A percentile compares a stretch with the other conserved stretches of the same genome.
Evolutionary conservation across 2,329 filamentous ascomycete genomes (phyloP).

Genomic region (Chaetomium globosum): DNA sequence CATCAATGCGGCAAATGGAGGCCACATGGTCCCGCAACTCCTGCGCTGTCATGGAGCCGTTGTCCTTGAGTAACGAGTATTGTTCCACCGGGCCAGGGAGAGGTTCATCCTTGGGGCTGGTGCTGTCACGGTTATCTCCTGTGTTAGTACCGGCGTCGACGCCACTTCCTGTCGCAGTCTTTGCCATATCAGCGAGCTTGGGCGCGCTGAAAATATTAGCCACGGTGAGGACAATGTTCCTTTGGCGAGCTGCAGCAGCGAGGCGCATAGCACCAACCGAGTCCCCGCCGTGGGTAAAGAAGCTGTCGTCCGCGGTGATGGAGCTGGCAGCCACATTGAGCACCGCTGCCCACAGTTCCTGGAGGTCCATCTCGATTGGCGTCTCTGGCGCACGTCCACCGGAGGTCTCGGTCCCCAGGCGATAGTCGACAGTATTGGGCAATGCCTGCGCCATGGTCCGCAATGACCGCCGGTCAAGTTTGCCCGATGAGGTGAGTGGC

Average conservation of each 20-base stretch:
- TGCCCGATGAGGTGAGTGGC: slow-evolving; percentile 36
- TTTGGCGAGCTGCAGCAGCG: slow-evolving; percentile 43
- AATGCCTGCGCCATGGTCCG: slow-evolving; percentile 26
- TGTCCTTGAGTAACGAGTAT: slow-evolving; percentile 18
- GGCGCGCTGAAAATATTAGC: slow-evolving; percentile 34
- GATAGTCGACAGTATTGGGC: slow-evolving; percentile 25
- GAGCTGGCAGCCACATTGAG: slow-evolving; percentile 22
- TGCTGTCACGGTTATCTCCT: not conserved
- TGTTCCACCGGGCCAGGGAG: slow-evolving; percentile 21
- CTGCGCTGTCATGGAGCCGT: not conserved
- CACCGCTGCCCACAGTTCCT: slow-evolving; percentile 49
- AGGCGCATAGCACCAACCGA: slow-evolving; percentile 48
- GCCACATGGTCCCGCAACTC: slow-evolving; percentile 26
- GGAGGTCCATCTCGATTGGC: slow-evolving; percentile 49
- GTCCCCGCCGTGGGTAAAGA: slow-evolving; percentile 45
- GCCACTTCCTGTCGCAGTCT: slow-evolving; percentile 20
- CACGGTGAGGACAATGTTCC: slow-evolving; percentile 31
- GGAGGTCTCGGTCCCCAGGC: slow-evolving; percentile 36
- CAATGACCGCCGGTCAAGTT: slow-evolving; percentile 33
- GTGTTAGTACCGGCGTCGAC: not conserved
- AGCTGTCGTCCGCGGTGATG: slow-evolving; percentile 38
- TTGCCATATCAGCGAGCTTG: slow-evolving; percentile 35
- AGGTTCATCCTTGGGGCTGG: not conserved
- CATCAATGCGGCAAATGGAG: slow-evolving; percentile 41
- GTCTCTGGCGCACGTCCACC: slow-evolving; percentile 38